A percentile compares a stretch with the other conserved stretches of the same genome.
Evolutionary conservation across 345 rosid species (phyloP).

Genomic region (Nasturtium officinale): DNA sequence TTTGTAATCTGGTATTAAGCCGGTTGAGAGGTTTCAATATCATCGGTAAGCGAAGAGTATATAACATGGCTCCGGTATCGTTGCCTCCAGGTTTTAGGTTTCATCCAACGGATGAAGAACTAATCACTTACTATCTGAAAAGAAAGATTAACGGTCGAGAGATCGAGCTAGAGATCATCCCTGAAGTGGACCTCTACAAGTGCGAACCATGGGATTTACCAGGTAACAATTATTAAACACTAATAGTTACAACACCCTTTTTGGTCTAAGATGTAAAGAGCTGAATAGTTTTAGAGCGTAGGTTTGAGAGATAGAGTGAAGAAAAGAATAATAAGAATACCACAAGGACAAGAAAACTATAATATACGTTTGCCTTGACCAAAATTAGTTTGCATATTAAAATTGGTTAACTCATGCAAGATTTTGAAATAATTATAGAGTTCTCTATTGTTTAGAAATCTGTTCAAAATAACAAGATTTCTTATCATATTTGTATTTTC

Average conservation of each 20-base stretch:
- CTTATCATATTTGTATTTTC: background rate
- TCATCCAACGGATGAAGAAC: conserved; percentile 85
- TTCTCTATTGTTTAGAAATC: background rate
- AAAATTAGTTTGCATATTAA: background rate
- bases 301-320: conserved; percentile 8
- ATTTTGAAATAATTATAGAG: background rate
- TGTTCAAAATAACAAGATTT: background rate
- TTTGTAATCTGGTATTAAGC: background rate
- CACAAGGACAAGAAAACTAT: conserved; percentile 21
- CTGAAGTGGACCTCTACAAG: conserved; percentile 82
- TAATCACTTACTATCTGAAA: conserved; percentile 70
- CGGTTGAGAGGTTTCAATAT: background rate
- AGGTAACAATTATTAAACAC: conserved; percentile 41
- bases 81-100: conserved; percentile 83
- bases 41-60: background rate
- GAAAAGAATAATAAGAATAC: conserved; percentile 41
- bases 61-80: conserved; percentile 63
- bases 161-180: conserved; percentile 71
- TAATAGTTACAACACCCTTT: background rate
- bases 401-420: background rate
- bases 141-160: conserved; percentile 67
- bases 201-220: conserved; percentile 93
- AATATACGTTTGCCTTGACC: conserved; percentile 13
- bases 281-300: background rate
- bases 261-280: conserved; percentile 19